Conservation (phyloP, 2,329 filamentous ascomycete species). For the Hortaea sp. region DNA sequence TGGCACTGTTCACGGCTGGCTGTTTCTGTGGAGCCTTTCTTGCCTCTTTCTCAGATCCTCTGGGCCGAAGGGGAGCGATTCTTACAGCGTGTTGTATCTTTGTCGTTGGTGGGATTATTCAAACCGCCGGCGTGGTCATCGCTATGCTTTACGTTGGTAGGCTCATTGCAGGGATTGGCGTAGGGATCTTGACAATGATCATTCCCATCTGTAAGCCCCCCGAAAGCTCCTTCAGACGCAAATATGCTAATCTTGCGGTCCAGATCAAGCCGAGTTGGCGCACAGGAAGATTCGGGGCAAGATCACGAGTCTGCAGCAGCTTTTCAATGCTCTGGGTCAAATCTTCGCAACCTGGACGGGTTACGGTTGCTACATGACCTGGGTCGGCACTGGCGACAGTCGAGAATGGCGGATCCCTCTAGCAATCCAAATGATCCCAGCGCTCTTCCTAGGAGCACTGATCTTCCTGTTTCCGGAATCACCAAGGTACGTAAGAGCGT, state of each 20-base stretch:
- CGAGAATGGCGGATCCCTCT: slow-evolving; percentile 17
- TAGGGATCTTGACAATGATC: slow-evolving; percentile 47
- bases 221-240: too few relatives aligned
- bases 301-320: slow-evolving; percentile 16
- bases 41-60: slow-evolving; percentile 58
- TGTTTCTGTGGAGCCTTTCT: slow-evolving; percentile 15
- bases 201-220: slow-evolving; percentile 50
- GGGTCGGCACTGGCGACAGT: slow-evolving; percentile 10
- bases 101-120: slow-evolving; percentile 14
- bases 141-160: slow-evolving; percentile 14
- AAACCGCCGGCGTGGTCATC: slow-evolving; percentile 13
- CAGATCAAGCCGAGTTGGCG: slow-evolving; percentile 64
- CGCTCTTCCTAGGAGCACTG: slow-evolving; percentile 11
- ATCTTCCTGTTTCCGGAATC: slow-evolving; percentile 15
- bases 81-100: slow-evolving; percentile 48
- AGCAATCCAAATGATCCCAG: slow-evolving; percentile 13
- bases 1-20: slow-evolving; percentile 14
- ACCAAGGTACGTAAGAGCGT: slow-evolving; percentile 2
- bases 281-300: slow-evolving; percentile 14
- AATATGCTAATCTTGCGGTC: background rate
- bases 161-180: slow-evolving; percentile 14
- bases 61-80: slow-evolving; percentile 61
- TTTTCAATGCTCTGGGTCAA: slow-evolving; percentile 14
- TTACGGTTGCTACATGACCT: slow-evolving; percentile 14
- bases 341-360: slow-evolving; percentile 17